Evolutionary conservation across 1,284 basidiomycete species (phyloP).

Genomic region (Heterobasidion parviporum): DNA sequence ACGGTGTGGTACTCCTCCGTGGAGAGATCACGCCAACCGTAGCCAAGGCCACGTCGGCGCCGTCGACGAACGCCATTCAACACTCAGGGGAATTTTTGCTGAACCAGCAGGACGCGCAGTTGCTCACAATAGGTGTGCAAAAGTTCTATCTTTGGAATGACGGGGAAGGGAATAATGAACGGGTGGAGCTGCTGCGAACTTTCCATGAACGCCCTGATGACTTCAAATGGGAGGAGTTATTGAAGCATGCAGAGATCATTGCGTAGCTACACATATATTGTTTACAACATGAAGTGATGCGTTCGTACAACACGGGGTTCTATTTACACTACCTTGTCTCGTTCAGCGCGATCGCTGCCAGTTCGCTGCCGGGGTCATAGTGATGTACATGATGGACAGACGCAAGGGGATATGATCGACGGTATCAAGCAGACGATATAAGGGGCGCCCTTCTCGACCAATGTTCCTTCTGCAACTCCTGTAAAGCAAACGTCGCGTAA

Average conservation of each 20-base stretch:
- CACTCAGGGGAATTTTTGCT: slow-evolving; percentile 46
- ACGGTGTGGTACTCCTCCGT: slow-evolving; percentile 81
- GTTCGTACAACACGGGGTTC: no score
- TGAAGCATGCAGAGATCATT: slow-evolving; percentile 34
- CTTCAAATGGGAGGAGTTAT: slow-evolving; percentile 69
- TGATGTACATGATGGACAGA: background rate
- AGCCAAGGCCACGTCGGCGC: slow-evolving; percentile 24
- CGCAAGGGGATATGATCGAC: no score
- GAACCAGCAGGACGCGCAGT: slow-evolving; percentile 73
- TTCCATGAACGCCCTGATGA: slow-evolving; percentile 70
- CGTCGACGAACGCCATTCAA: slow-evolving; percentile 11
- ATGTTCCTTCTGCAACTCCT: slow-evolving; percentile 43
- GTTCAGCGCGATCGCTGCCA: no score
- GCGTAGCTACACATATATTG: background rate
- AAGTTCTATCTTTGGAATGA: slow-evolving; percentile 72
- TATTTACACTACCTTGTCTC: no score
- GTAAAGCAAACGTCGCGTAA: slow-evolving; percentile 50
- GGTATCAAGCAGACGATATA: slow-evolving; percentile 18
- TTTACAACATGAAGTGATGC: background rate
- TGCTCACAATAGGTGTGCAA: slow-evolving; percentile 72
- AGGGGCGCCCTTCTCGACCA: slow-evolving; percentile 32
- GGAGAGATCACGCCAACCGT: slow-evolving; percentile 83
- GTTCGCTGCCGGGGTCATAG: background rate
- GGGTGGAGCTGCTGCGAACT: slow-evolving; percentile 39
- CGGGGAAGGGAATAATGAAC: slow-evolving; percentile 27